These are phyloP conservation scores for Xerocomellus intermedius DNA, from an alignment of 768 basidiomycete genomes.

Conservation along the genomic window DNA sequence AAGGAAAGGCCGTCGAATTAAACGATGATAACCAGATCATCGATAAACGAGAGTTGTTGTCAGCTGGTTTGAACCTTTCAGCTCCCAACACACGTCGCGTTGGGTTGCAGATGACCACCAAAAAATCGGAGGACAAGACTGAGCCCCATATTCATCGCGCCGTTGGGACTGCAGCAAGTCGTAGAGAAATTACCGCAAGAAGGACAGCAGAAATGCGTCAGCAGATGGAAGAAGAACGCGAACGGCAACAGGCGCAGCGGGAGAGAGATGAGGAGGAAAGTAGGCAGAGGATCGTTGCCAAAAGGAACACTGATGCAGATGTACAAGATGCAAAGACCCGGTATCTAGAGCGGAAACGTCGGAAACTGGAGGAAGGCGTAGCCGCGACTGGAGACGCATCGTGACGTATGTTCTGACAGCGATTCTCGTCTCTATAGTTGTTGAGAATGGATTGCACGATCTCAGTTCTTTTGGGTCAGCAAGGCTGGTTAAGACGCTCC, in stretches of 20 bases:
- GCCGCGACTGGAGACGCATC: constrained; percentile 5
- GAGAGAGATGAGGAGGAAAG: constrained; percentile 61
- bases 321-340: constrained; percentile 73
- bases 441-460: not conserved
- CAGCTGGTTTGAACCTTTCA: constrained; percentile 89
- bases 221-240: constrained; percentile 76
- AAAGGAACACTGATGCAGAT: constrained; percentile 73
- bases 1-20: constrained; percentile 85
- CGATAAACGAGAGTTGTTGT: constrained; percentile 89
- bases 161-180: constrained; percentile 77
- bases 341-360: constrained; percentile 77
- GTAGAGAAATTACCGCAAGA: constrained; percentile 81
- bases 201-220: constrained; percentile 71
- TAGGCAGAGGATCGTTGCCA: constrained; percentile 63
- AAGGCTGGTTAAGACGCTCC: constrained; percentile 28
- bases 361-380: constrained; percentile 54
- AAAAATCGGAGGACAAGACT: constrained; percentile 26
- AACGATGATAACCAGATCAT: constrained; percentile 98
- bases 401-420: constrained; percentile 1
- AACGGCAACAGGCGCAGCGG: constrained; percentile 54
- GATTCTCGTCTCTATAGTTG: not conserved
- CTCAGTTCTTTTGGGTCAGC: not conserved
- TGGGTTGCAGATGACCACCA: constrained; percentile 41
- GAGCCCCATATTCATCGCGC: constrained; percentile 62
- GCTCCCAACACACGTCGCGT: constrained; percentile 75